Base-by-base conservation (phyloP, 1,139 yeast genomes). In the Diutina neorugosa region DNA sequence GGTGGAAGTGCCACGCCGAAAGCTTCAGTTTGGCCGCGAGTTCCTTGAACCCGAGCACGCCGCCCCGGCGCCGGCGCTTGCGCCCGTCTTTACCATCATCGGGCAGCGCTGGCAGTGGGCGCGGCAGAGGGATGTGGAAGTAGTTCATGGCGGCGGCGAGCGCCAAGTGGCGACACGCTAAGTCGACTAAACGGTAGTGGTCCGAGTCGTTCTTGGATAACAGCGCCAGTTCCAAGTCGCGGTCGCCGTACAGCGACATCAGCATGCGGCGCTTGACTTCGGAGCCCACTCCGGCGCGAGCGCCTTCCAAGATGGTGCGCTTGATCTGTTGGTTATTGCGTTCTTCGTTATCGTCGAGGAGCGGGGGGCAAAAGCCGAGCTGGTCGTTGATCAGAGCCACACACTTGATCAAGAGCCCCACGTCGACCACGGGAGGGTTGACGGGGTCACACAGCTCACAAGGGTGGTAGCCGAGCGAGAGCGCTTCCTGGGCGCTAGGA, bases 1-100 rank as follows among this genome's bases (percentile, higher is more conserved):
- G 73, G 70, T 88, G 96, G 67, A 88, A 88, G 68, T 88, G 96
- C 96, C 96, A 88, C n/a, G 96, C 95, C 23, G 88, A 80, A 55
- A 88, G 75, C 59, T 85, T 86, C 12, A 91, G 84, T 63, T 87
- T 86, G 18, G 89, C 84, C 7, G 96, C 96, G 63, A 88, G 74
- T 65, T 88, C 96, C 66, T 88, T 86, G 69, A 88, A 88, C 0
- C 96, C 96, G 51, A 88, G 70, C 12, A 88, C 90, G 43, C 96
- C 96, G 23, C 96, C 96, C 64, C 95, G 77, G 71, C 91, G 79
- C 63, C 76, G 70, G 62, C 77, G 71, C 41, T 51, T 55, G 66
- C 82, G 82, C 50, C 47, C 47, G 47, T 44, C 47, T 19, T 44
- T 44, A 18, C 14, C 16, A 18, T 60, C 62, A 25, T 61, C 63